Evolutionary conservation across 2,329 filamentous ascomycete species (phyloP), one percentile per base, ranked within the genome.

Genomic region (Verticillium nubilum): DNA sequence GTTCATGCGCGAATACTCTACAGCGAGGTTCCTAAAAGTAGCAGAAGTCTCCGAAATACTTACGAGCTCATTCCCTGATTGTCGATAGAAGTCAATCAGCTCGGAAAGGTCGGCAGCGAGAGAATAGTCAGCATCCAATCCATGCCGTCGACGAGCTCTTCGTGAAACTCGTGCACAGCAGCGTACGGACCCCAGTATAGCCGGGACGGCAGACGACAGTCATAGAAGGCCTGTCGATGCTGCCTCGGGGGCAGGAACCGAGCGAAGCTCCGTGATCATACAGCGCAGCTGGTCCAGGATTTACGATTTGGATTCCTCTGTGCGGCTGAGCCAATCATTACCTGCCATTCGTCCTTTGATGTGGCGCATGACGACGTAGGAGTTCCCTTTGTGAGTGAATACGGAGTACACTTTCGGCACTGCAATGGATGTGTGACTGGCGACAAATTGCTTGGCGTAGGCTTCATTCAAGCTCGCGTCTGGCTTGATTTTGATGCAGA

Each of bases 351-450:
- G 27, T 2, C 75, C 73, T 4, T 67, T 57, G 29, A 77, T 71
- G 52, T 69, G 58, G 33, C 72, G 65, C 76, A 80, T 80, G 2
- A 79, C 66, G 58, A 80, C 77, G 62, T 78, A 80, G 0, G 72
- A 65, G 15, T 61, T 58, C 19, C 67, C 69, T 27, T 70, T 67
- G 59, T 72, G 67, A 2, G 64, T 57, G 61, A 79, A 80, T 15
- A 76, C 71, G 61, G 66, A 76, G 61, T 77, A 70, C 1, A 80
- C 68, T 27, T 73, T 70, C 1, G 78, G 78, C 1, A 80, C 74
- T 5, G 76, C 77, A 28, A 80, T 71, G 2, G 68, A 70, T 4
- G 77, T 80, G 56, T 77, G 68, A 15, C 68, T 54, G 7, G 71
- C 68, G 56, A 80, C 61, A 54, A 74, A 78, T 27, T 69, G 63